Evolutionary conservation across 2,329 filamentous ascomycete genomes (phyloP).

Genomic region (Aspergillus pseudoviridinutans): DNA sequence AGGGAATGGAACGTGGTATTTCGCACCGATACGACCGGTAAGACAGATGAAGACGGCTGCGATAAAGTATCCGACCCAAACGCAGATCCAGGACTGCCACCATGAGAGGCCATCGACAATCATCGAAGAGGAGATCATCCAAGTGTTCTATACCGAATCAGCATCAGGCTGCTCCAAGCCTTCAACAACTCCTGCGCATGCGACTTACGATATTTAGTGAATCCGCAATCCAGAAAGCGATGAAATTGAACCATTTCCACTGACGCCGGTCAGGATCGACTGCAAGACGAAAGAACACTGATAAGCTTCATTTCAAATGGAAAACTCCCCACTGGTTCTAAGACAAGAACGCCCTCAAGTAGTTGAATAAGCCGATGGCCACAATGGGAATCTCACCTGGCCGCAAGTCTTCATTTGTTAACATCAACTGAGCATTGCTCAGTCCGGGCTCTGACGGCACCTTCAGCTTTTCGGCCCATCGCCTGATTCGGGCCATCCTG

Average conservation of each 20-base stretch:
- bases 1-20: constrained; percentile 86
- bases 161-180: not conserved
- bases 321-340: not conserved
- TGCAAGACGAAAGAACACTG: constrained; percentile 30
- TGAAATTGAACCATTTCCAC: constrained; percentile 86
- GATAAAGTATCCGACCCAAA: constrained; percentile 81
- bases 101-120: constrained; percentile 74
- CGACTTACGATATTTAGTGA: constrained; percentile 68
- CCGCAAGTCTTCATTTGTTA: constrained; percentile 80
- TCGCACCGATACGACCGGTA: constrained; percentile 79
- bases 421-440: constrained; percentile 74
- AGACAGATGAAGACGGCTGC: constrained; percentile 70
- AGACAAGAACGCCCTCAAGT: not conserved
- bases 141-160: constrained; percentile 60
- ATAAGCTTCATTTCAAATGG: not conserved
- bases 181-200: not conserved
- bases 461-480: constrained; percentile 55
- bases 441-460: constrained; percentile 74
- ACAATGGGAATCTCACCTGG: constrained; percentile 41
- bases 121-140: constrained; percentile 88
- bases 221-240: constrained; percentile 82
- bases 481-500: constrained; percentile 26
- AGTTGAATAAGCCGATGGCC: not conserved
- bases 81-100: constrained; percentile 90
- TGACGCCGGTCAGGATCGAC: constrained; percentile 75